phyloP scores from a whole-genome alignment of 148 eudicot genomes.

The Camellia lanceoleosa region DNA sequence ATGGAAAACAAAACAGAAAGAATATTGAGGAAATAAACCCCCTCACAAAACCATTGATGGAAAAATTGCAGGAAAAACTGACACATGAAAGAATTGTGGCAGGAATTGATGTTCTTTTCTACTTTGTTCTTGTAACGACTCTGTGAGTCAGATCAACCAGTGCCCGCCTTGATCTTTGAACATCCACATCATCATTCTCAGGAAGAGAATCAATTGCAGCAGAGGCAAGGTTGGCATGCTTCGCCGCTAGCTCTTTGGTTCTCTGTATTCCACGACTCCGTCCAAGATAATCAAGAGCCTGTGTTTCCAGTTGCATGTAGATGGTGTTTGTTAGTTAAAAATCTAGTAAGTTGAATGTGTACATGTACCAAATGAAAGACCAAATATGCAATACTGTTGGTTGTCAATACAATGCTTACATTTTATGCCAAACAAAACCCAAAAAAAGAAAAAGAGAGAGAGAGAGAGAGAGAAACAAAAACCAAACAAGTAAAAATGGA shows the following conservation, averaged over 20 bases:
- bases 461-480: too few relatives aligned
- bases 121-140: slow-evolving; percentile 84
- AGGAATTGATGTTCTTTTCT: too few relatives aligned
- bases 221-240: slow-evolving; percentile 53
- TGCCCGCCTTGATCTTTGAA: slow-evolving; percentile 76
- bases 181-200: slow-evolving; percentile 65
- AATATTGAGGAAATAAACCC: too few relatives aligned
- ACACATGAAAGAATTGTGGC: not conserved
- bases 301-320: slow-evolving; percentile 4
- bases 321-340: too few relatives aligned
- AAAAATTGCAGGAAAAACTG: too few relatives aligned
- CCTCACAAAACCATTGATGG: not conserved
- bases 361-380: too few relatives aligned
- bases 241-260: slow-evolving; percentile 64
- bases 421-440: too few relatives aligned
- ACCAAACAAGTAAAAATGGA: too few relatives aligned
- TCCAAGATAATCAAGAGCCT: slow-evolving; percentile 85
- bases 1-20: not conserved
- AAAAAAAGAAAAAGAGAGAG: too few relatives aligned
- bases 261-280: slow-evolving; percentile 78
- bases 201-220: slow-evolving; percentile 81
- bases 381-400: too few relatives aligned
- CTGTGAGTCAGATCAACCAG: slow-evolving; percentile 75
- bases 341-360: too few relatives aligned
- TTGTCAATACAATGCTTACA: too few relatives aligned